Evolutionary conservation across 495 filamentous ascomycete species (phyloP), one percentile per base, ranked within the genome.

Genomic region (Thozetella sp.): DNA sequence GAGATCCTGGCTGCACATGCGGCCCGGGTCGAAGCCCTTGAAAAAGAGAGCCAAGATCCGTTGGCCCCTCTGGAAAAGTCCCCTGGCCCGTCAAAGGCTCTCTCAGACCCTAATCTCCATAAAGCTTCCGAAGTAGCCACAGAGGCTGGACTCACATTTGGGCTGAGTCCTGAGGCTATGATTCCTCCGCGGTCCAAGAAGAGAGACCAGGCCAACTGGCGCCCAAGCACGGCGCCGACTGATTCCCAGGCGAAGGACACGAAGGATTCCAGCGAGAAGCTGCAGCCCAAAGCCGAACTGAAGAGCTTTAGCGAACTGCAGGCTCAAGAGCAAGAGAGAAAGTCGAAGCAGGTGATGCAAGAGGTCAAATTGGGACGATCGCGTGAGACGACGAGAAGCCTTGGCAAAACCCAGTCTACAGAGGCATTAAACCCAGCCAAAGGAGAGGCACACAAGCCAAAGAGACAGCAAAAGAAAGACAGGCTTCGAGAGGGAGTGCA

Each of bases 101-200:
- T 54, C 10, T 65, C 63, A 3, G 55, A 62, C 24, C 40, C 55
- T 9, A 51, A 56, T 20, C 27, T 58, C 22, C 30, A 12, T 10
- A 10, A 11, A 10, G 4, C n/a, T 11, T 48, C 43, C 6, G 43
- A 48, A 19, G n/a, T 19, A 20, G 43, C 43, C 4, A 13, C 43
- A 48, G 43, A n/a, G 12, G 6, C 22, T 17, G 27, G 1, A 1
- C 1, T 45, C 2, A 2, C 37, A 0, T 22, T 30, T 22, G 15
- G 57, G 0, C 19, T 25, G 24, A 59, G 63, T 0, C 24, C 54
- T 0, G 24, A 34, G 0, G 51, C 65, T 1, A 34, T 37, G 12
- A 64, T 65, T 20, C 69, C 67, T 9, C 67, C 70, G 11, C 61
- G 63, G 4, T 72, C 70, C 20, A 63, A 51, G 54, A 69, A 54